Base-by-base conservation (phyloP, 352 stramenopile genomes). In the Globisporangium sylvaticum region DNA sequence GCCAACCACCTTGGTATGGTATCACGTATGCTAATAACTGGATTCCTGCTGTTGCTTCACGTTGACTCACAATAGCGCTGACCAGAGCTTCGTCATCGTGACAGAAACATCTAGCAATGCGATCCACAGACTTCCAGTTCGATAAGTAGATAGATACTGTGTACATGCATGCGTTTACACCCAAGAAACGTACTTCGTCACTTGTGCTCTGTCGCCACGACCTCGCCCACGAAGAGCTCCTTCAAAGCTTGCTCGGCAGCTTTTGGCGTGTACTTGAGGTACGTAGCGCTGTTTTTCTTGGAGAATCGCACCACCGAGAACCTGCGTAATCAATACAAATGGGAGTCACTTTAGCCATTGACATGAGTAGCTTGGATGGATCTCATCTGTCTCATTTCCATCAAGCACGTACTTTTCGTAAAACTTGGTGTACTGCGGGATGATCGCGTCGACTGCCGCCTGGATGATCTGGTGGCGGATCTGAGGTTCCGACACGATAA, bases 261-360 rank as follows among this genome's bases (percentile, higher is more conserved):
- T 77, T 79, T 84, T 58, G 88, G 93, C 52, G 79, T 90, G 68
- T 95, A 96, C 70, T 96, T 95, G 39, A 97, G 81, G 62, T 97
- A 97, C 70, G 83, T 92, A 62, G 87, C 80, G 59, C 83, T 86
- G 69, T 97, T 92, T 64, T 96, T 96, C 76, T 92, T 96, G n/a
- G 90, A 96, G 62, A 97, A 97, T 39, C 96, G 88, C 58, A 98
- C 79, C 12, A 78, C 73, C 9, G 89, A 97, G 78, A 97, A 98
- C 66, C 87, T 94, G 68, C 15, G 34, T 22, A 15, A 57, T 32
- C 20, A 34, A 58, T 64, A 25, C 22, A 18, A 29, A 20, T 46
- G 42, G 39, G 42, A 44, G 37, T 46, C 3, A n/a, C 55, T 15
- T 44, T 46, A 31, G 32, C 20, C 50, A 71, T 18, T 32, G 29